Conservation (phyloP, 2,329 filamentous ascomycete species). For the Fusarium circinatum region DNA sequence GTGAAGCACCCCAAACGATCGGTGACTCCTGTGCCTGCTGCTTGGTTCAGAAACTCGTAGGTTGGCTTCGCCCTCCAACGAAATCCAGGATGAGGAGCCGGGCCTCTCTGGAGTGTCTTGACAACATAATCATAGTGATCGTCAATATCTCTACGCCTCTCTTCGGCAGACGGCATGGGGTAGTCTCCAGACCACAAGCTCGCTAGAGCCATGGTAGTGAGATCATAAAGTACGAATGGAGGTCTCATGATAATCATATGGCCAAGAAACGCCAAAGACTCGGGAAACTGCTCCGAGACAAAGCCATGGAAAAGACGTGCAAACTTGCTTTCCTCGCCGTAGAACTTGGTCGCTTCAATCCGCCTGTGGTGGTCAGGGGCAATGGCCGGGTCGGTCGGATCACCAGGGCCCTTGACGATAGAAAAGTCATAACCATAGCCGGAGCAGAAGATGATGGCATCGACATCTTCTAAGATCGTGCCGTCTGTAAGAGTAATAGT, state of each 20-base stretch:
- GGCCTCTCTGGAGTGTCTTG: conserved; percentile 36
- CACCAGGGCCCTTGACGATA: conserved; percentile 41
- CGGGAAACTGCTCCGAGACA: conserved; percentile 47
- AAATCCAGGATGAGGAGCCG: conserved; percentile 41
- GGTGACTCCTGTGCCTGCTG: conserved; percentile 55
- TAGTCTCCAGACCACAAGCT: conserved; percentile 44
- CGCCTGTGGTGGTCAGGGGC: conserved; percentile 42
- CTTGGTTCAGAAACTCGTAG: conserved; percentile 53
- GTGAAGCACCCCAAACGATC: conserved; percentile 53
- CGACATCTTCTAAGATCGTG: conserved; percentile 46
- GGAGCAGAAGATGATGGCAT: conserved; percentile 48
- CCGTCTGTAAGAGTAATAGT: conserved; percentile 46
- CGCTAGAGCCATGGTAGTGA: conserved; percentile 46
- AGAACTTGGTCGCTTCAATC: conserved; percentile 37
- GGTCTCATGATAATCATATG: conserved; percentile 41
- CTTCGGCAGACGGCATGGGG: conserved; percentile 30
- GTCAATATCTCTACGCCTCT: conserved; percentile 45
- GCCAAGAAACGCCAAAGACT: conserved; percentile 47
- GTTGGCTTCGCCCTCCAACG: conserved; percentile 34
- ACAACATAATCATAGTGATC: conserved; percentile 41
- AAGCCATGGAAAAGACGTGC: conserved; percentile 47
- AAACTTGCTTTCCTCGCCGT: conserved; percentile 38
- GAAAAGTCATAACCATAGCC: conserved; percentile 48
- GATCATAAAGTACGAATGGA: conserved; percentile 44
- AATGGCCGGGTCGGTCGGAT: conserved; percentile 42